Conservation (phyloP, 148 eudicot species). For the Fagopyrum esculentum region DNA sequence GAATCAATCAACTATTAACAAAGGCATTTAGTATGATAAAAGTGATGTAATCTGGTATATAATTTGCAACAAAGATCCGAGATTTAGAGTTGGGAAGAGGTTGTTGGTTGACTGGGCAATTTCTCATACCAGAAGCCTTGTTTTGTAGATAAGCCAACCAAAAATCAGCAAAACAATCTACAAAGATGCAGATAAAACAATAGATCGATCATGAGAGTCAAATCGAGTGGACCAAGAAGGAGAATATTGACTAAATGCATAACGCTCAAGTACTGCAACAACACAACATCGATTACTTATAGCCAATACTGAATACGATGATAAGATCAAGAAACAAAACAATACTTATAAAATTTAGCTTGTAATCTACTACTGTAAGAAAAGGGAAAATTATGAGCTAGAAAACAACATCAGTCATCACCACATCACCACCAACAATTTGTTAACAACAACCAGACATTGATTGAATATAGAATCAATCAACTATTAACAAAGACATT, state of each 20-base stretch:
- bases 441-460: slow-evolving; percentile 20
- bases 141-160: too few relatives aligned
- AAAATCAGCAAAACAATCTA: too few relatives aligned
- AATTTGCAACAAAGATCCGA: too few relatives aligned
- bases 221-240: slow-evolving; percentile 19
- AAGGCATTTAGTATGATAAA: too few relatives aligned
- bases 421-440: slow-evolving; percentile 75
- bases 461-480: neutral
- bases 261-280: slow-evolving; percentile 29
- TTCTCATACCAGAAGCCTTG: too few relatives aligned
- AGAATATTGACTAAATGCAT: slow-evolving; percentile 35
- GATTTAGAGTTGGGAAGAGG: too few relatives aligned
- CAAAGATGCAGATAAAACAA: too few relatives aligned
- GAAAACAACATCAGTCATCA: slow-evolving; percentile 72
- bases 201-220: too few relatives aligned
- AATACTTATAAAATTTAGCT: slow-evolving; percentile 51
- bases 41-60: too few relatives aligned
- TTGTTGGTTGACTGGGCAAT: too few relatives aligned
- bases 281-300: neutral
- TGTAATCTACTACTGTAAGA: slow-evolving; percentile 28
- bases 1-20: too few relatives aligned
- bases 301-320: neutral
- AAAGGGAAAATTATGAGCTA: slow-evolving; percentile 76
- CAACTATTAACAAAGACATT: neutral
- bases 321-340: neutral